Evolutionary conservation across 2,329 filamentous ascomycete genomes (phyloP).

Genomic region (Botrytis fabae): DNA sequence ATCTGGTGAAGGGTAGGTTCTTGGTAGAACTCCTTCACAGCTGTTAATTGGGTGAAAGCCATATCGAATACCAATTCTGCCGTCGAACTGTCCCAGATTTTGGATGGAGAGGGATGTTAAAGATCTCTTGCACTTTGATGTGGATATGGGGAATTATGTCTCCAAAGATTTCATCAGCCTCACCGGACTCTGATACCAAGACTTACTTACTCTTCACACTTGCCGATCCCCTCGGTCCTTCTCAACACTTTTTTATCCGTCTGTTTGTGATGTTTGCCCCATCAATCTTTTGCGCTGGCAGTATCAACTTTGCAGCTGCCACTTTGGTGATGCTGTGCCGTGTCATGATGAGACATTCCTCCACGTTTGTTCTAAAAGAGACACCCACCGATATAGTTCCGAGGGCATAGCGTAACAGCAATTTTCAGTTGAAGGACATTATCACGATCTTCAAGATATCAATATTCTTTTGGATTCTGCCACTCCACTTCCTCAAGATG

Average conservation of each 20-base stretch:
- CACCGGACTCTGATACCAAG: not conserved
- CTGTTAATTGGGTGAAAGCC: slow-evolving; percentile 6
- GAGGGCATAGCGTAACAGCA: not conserved
- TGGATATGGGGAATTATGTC: not conserved
- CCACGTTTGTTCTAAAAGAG: slow-evolving; percentile 5
- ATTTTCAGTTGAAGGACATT: not conserved
- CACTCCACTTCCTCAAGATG: not conserved
- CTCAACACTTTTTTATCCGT: not conserved
- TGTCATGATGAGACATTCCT: slow-evolving; percentile 14
- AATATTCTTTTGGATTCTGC: not conserved
- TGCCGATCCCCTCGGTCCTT: slow-evolving; percentile 5
- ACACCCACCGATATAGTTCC: not conserved
- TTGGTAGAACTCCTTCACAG: slow-evolving; percentile 13
- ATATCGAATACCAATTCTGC: not conserved
- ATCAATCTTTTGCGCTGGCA: slow-evolving; percentile 11
- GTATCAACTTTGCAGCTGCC: not conserved
- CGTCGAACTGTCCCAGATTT: not conserved
- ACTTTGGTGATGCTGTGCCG: not conserved
- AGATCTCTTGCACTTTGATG: not conserved
- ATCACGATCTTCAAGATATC: not conserved
- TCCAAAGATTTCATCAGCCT: not conserved
- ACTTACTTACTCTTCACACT: not conserved
- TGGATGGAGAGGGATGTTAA: slow-evolving; percentile 14
- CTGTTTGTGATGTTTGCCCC: not conserved
- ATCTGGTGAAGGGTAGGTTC: slow-evolving; percentile 15